phyloP scores from a whole-genome alignment of 768 basidiomycete species.

The Hydnomerulius pinastri region DNA sequence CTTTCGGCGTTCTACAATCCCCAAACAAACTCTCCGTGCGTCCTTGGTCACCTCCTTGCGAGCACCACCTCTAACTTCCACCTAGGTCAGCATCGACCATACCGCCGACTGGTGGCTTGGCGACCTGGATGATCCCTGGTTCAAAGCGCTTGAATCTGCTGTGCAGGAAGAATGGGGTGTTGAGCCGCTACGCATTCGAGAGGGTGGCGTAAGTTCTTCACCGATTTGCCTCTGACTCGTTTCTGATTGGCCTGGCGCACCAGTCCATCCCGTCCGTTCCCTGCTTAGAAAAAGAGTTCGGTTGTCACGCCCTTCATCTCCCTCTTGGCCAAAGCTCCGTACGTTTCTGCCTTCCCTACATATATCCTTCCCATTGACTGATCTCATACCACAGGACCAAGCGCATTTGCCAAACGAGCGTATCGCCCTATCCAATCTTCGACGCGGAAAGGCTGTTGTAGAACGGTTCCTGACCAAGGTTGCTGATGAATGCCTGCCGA shows the following conservation, averaged over 20 bases:
- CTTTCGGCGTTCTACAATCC: slow-evolving; percentile 63
- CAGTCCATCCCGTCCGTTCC: slow-evolving; percentile 95
- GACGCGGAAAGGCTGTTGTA: slow-evolving; percentile 73
- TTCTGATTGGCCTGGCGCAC: neutral
- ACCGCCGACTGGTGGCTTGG: slow-evolving; percentile 98
- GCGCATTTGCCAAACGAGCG: slow-evolving; percentile 94
- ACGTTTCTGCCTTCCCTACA: slow-evolving; percentile 26
- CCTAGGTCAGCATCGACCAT: slow-evolving; percentile 75
- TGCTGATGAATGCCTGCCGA: slow-evolving; percentile 27
- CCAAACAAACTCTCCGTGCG: slow-evolving; percentile 72
- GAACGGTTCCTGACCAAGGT: slow-evolving; percentile 70
- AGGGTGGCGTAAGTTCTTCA: slow-evolving; percentile 78
- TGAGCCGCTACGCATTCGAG: slow-evolving; percentile 84
- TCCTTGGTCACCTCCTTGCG: neutral
- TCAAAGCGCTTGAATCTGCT: slow-evolving; percentile 80
- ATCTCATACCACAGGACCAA: slow-evolving; percentile 60
- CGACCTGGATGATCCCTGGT: slow-evolving; percentile 81
- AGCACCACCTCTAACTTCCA: neutral
- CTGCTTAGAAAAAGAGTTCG: slow-evolving; percentile 89
- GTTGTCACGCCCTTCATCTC: slow-evolving; percentile 87
- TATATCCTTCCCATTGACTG: neutral
- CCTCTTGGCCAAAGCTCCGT: slow-evolving; percentile 93
- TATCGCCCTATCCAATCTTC: slow-evolving; percentile 81
- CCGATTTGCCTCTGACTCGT: neutral
- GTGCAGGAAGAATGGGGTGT: slow-evolving; percentile 87